Base-by-base conservation (phyloP, 2,329 filamentous ascomycete species). In the Mycosphaerella arachidis region DNA sequence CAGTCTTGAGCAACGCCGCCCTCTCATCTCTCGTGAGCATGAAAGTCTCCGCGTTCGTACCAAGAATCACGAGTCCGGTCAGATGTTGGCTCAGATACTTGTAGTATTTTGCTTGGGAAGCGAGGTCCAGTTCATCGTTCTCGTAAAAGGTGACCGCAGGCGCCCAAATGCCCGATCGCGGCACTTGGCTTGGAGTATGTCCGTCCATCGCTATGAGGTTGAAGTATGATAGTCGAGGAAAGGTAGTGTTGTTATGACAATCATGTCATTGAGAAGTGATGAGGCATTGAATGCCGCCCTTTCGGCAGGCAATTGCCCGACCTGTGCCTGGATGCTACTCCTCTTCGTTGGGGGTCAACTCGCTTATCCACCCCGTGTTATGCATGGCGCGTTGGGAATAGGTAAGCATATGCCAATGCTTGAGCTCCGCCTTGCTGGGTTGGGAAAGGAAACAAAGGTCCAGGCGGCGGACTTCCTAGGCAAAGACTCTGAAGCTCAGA, bases 121-220 rank as follows among this genome's bases (percentile, higher is more conserved):
- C 63, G 37, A 78, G 69, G 62, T 79, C 76, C n/a, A 80, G 66
- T 20, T 71, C 67, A 58, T 77, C 76, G 35, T 64, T 72, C 59
- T 78, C 72, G 69, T 77, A 79, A 67, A 80, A 77, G 16, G 78
- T 80, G 18, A 80, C 72, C 7, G 77, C 76, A 27, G 78, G 78
- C 6, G 68, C 70, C 70, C 71, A 73, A 54, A 73, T 66, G 29
- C 71, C 71, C 2, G 71, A 57, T 37, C 65, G 60, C 4, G 90
- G 90, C 7, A 89, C 91, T 35, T 53, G 57, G 30, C 56, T 29
- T 33, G 53, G 37, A 31, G 55, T 54, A 53, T 51, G 43, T 48
- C 61, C 62, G 58, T 67, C 67, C 62, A 66, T 67, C 30, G 24
- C 61, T 20, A 46, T 20, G 18, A 53, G 29, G 9, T 4, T 27